These are phyloP conservation scores for Lactarius deliciosus DNA, from an alignment of 768 basidiomycete species.

Conservation along the genomic window DNA sequence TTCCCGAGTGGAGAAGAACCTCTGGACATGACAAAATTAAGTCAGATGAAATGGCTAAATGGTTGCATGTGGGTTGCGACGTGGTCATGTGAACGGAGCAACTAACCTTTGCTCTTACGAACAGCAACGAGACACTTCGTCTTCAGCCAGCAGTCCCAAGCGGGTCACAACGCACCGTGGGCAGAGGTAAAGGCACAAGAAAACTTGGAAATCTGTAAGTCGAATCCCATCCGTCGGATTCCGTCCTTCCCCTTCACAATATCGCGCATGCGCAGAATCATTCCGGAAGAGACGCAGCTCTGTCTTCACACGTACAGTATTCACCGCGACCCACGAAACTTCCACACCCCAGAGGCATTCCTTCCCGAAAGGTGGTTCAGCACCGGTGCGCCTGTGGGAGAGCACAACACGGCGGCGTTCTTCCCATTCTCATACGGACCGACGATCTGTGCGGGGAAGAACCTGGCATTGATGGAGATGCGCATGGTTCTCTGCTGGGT, in stretches of 20 bases:
- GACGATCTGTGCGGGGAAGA: conserved; percentile 27
- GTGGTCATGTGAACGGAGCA: too few species aligned
- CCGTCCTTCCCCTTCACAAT: too few species aligned
- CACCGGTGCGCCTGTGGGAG: not conserved
- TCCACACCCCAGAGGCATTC: not conserved
- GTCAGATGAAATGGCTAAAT: too few species aligned
- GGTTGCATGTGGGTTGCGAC: too few species aligned
- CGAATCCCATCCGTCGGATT: too few species aligned
- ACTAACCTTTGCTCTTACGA: not conserved
- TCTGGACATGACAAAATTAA: too few species aligned
- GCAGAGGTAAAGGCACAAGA: not conserved
- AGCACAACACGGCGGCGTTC: conserved; percentile 22
- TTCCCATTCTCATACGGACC: conserved; percentile 31
- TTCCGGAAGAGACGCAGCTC: conserved; percentile 5
- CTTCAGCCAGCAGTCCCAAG: conserved; percentile 3
- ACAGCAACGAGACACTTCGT: conserved; percentile 3
- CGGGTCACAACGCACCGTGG: not conserved
- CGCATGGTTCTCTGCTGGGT: conserved; percentile 6
- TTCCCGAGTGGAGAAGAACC: too few species aligned
- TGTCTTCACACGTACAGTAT: conserved; percentile 2
- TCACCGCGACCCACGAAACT: conserved; percentile 9
- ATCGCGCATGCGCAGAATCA: not conserved
- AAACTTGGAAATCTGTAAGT: too few species aligned
- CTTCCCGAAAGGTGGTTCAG: conserved; percentile 2
- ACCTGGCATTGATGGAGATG: conserved; percentile 28